phyloP scores from a whole-genome alignment of 164 flowering plant genomes.

The Paratinospora sagittata region DNA sequence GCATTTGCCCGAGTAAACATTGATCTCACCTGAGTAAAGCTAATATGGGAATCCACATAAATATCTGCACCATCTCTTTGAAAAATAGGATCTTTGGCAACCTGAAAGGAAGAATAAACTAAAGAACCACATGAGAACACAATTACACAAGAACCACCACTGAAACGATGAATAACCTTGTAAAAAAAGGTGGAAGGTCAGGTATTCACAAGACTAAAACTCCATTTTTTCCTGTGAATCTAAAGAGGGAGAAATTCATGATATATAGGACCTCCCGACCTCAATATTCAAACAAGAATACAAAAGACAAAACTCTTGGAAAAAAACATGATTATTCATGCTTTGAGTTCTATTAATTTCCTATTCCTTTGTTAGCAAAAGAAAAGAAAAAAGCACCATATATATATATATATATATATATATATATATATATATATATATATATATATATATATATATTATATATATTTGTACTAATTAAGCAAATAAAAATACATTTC shows the following conservation, averaged over 20 bases:
- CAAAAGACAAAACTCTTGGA: too few species aligned
- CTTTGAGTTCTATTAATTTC: too few species aligned
- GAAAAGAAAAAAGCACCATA: too few species aligned
- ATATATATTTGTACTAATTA: too few species aligned
- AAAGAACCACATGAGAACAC: not conserved
- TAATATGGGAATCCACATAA: conserved; percentile 68
- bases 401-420: too few species aligned
- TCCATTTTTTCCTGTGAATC: not conserved
- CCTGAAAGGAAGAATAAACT: conserved; percentile 30
- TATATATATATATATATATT: too few species aligned
- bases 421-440: too few species aligned
- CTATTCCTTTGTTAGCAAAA: too few species aligned
- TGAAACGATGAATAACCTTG: not conserved
- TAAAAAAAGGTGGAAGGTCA: not conserved
- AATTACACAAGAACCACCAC: not conserved
- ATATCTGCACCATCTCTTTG: conserved; percentile 76
- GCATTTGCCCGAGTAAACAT: not conserved
- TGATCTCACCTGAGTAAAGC: conserved; percentile 75
- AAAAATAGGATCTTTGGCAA: conserved; percentile 59
- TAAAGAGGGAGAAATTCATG: not conserved
- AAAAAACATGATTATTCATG: too few species aligned
- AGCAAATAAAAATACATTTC: too few species aligned
- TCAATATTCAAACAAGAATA: too few species aligned
- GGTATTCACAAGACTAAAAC: not conserved
- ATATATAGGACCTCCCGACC: too few species aligned